Percentiles rank a stretch among this genome's conserved stretches.
These are phyloP conservation scores for Lipomyces yarrowii DNA, from an alignment of 1,139 yeast species.

Conservation along the genomic window DNA sequence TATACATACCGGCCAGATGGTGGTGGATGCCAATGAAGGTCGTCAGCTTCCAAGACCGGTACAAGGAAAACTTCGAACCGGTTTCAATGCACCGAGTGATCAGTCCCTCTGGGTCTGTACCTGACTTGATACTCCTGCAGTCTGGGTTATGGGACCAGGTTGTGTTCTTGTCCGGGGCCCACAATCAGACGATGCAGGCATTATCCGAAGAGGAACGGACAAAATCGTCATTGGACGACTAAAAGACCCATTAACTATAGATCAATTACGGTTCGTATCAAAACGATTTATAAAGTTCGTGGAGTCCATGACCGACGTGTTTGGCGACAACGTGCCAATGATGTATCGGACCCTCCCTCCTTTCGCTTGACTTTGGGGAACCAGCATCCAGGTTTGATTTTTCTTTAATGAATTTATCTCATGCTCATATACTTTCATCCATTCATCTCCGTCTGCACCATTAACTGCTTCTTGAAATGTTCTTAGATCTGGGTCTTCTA, in stretches of 20 bases:
- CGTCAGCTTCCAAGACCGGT: constrained; percentile 24
- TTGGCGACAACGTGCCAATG: constrained; percentile 21
- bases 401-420: background rate
- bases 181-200: background rate
- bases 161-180: constrained; percentile 11
- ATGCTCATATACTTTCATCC: background rate
- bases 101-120: constrained; percentile 5
- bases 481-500: too few relatives aligned
- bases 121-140: constrained; percentile 24
- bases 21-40: constrained; percentile 23
- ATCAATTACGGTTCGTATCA: constrained; percentile 18
- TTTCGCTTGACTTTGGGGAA: background rate
- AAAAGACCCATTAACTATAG: constrained; percentile 9
- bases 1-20: constrained; percentile 19
- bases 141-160: constrained; percentile 29
- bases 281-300: constrained; percentile 17
- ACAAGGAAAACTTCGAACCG: constrained; percentile 9
- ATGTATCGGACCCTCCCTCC: constrained; percentile 15
- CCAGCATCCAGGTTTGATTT: constrained; percentile 1
- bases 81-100: constrained; percentile 6
- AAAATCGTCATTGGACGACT: background rate
- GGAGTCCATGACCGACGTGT: constrained; percentile 9
- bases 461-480: too few relatives aligned
- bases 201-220: background rate
- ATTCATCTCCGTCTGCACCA: background rate